Conservation (phyloP, 2,329 filamentous ascomycete species). For the Domatiomyces globalis region DNA sequence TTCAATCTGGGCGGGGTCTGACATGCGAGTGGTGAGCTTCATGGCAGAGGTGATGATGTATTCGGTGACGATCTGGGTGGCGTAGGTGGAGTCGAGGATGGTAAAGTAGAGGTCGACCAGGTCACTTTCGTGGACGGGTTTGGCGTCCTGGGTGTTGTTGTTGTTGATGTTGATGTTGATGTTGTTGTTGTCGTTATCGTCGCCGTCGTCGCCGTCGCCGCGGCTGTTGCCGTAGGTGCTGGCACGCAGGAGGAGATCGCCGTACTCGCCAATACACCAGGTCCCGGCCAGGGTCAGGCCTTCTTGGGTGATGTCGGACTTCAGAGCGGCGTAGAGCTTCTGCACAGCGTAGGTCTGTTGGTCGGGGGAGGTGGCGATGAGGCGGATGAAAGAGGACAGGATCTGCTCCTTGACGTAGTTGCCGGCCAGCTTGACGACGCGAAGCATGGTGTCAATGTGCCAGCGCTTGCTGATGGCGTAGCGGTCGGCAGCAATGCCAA, state of each 20-base stretch:
- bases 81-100: constrained; percentile 89
- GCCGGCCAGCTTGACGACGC: constrained; percentile 82
- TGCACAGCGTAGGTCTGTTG: constrained; percentile 93
- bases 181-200: no score
- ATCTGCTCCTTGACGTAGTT: constrained; percentile 98
- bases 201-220: constrained; percentile 1
- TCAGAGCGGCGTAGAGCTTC: constrained; percentile 79
- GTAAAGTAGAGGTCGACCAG: constrained; percentile 83
- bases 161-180: no score
- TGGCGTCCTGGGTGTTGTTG: constrained; percentile 40
- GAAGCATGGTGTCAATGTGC: constrained; percentile 96
- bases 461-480: constrained; percentile 95
- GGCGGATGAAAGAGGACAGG: constrained; percentile 83
- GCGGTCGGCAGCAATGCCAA: constrained; percentile 89
- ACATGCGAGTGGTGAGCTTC: constrained; percentile 82
- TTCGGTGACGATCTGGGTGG: constrained; percentile 77
- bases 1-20: constrained; percentile 72
- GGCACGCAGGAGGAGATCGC: constrained; percentile 73
- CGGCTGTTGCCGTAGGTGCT: constrained; percentile 93
- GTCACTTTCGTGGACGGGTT: constrained; percentile 71
- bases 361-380: constrained; percentile 88
- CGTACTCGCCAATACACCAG: constrained; percentile 97
- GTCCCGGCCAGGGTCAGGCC: constrained; percentile 82
- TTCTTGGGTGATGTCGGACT: constrained; percentile 95
- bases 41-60: constrained; percentile 92